Percentiles rank a stretch among this genome's conserved stretches.
Conservation (phyloP, 2,329 filamentous ascomycete species). For the Ascocoryne sarcoides region DNA sequence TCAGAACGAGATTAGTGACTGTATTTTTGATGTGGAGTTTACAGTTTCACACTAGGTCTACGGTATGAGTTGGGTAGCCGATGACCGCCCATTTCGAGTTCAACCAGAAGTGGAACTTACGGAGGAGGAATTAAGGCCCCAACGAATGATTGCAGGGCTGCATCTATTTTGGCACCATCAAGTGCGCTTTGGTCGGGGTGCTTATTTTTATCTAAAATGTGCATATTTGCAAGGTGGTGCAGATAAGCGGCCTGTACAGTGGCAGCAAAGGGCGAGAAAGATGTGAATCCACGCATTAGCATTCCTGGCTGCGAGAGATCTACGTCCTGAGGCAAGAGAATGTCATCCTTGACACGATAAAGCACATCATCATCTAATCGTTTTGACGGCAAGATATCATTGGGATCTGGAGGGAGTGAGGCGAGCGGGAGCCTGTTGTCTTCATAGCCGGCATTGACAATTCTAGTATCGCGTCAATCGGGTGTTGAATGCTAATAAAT, state of each 20-base stretch:
- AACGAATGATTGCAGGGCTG: conserved; percentile 10
- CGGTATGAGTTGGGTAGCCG: too few species aligned
- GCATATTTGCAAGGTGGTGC: conserved; percentile 5
- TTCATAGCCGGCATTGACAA: conserved; percentile 8
- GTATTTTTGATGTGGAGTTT: not conserved
- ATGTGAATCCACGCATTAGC: conserved; percentile 5
- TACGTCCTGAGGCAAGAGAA: conserved; percentile 10
- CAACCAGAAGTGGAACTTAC: conserved; percentile 1
- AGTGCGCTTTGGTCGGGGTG: not conserved
- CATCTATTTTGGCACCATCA: conserved; percentile 8
- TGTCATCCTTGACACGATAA: conserved; percentile 6
- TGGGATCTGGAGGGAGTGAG: conserved; percentile 5
- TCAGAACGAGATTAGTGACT: not conserved
- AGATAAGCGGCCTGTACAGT: conserved; percentile 12
- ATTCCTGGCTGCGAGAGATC: not conserved
- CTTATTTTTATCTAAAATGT: conserved; percentile 5
- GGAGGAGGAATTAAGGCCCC: conserved; percentile 10
- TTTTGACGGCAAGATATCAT: conserved; percentile 10
- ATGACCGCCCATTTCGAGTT: not conserved
- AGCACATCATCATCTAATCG: conserved; percentile 2
- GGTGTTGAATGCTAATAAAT: not conserved
- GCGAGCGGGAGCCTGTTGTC: conserved; percentile 11
- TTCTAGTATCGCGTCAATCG: too few species aligned
- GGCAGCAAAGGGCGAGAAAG: conserved; percentile 8
- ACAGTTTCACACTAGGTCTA: not conserved